Evolutionary conservation across 495 filamentous ascomycete genomes (phyloP), one percentile per base, ranked within the genome.

Genomic region (Talaromyces nanjingensis): DNA sequence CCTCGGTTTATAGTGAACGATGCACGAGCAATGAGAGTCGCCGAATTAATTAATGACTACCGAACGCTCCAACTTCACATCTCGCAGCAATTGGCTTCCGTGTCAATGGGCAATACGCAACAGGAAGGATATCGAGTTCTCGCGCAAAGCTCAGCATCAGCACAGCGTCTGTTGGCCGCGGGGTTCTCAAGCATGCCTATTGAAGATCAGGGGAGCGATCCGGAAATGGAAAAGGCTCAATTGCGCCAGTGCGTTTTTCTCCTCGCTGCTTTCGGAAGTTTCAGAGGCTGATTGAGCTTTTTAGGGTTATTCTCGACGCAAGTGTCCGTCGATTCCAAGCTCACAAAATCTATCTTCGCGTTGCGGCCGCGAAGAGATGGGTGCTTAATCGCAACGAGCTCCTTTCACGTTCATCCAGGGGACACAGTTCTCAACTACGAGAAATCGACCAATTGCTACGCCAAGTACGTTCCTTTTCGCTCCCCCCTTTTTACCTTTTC

Each of bases 1-100:
- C 9, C 14, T 49, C 25, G 25, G 59, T 27, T 65, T 68, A 45
- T 72, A 96, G 92, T 96, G 65, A 96, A 97, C 76, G 85, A 92
- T 67, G 88, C 87, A 69, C 89, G 92, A 71, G 87, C 89, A 64
- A 79, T 86, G 70, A 87, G 92, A 72, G 85, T 97, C 71, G 86
- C 89, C 71, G 89, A 96, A 73, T 79, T 96, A 64, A 89, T 96
- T 68, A 83, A 84, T 69, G 92, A 96, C 77, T 97, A 92, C 79
- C 87, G 89, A 64, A 89, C 84, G 62, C 83, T 96, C 2, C 89
- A 96, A 69, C 79, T 87, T 70, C 90, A 89, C 72, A 93, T 96
- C 73, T 83, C 88, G 45, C 83, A 87, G 59, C 87, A 86, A 24
- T 83, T 86, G 53, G 82, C 82, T 62, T 79, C 82, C 39, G 84